phyloP scores from a whole-genome alignment of 164 flowering plant species.

The Berberis thunbergii region DNA sequence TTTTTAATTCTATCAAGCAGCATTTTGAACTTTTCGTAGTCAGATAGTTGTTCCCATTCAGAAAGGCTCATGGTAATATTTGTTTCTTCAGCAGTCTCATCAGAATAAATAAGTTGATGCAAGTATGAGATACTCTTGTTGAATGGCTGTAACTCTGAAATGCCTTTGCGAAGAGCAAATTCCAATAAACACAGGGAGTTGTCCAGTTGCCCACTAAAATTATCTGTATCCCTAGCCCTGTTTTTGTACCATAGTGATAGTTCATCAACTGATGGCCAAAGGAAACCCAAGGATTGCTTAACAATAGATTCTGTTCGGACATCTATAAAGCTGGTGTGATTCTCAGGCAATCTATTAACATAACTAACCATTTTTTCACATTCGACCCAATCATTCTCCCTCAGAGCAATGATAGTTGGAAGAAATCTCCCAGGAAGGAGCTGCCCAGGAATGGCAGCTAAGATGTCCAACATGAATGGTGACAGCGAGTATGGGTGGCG shows the following conservation, averaged over 20 bases:
- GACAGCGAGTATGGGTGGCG: slow-evolving; percentile 84
- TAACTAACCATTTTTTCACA: slow-evolving; percentile 49
- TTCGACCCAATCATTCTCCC: slow-evolving; percentile 97
- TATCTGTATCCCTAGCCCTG: slow-evolving; percentile 78
- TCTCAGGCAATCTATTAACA: slow-evolving; percentile 26
- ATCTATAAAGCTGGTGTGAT: slow-evolving; percentile 15
- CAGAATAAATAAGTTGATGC: slow-evolving; percentile 67
- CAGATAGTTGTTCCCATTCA: slow-evolving; percentile 68
- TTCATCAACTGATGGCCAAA: slow-evolving; percentile 72
- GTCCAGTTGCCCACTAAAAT: slow-evolving; percentile 77
- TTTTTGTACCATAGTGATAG: slow-evolving; percentile 71
- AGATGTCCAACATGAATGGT: slow-evolving; percentile 57
- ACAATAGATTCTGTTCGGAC: slow-evolving; percentile 66
- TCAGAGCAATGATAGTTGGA: slow-evolving; percentile 45
- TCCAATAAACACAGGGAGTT: slow-evolving; percentile 70
- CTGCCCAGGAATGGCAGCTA: slow-evolving; percentile 80
- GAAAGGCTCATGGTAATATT: slow-evolving; percentile 43
- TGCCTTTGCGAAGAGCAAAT: slow-evolving; percentile 64
- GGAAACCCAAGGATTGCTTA: slow-evolving; percentile 37
- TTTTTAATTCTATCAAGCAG: slow-evolving; percentile 68
- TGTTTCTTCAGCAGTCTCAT: slow-evolving; percentile 37
- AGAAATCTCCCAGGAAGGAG: slow-evolving; percentile 91
- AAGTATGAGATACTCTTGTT: slow-evolving; percentile 52
- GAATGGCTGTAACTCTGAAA: slow-evolving; percentile 57
- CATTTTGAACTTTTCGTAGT: slow-evolving; percentile 83